Evolutionary conservation across 177 flowering plant species (phyloP).

Genomic region (Vitis hybrid): DNA sequence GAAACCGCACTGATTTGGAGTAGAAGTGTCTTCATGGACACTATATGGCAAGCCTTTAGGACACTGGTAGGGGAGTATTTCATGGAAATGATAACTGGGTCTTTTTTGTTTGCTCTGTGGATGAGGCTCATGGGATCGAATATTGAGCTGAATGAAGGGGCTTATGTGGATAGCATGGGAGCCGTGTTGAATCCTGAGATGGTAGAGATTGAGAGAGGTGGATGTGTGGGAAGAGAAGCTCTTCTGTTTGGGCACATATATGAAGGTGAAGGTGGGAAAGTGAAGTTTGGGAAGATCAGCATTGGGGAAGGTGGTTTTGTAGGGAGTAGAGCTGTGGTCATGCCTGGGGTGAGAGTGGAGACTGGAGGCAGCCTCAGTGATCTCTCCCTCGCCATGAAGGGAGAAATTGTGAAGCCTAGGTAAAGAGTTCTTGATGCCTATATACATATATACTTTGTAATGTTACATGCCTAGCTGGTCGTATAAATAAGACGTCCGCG

Average conservation of each 20-base stretch:
- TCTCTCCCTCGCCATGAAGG: slow-evolving; percentile 75
- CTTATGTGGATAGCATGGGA: slow-evolving; percentile 68
- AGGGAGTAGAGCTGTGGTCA: slow-evolving; percentile 67
- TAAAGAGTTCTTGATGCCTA: slow-evolving; percentile 13
- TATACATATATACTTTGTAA: background rate
- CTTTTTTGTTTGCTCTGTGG: slow-evolving; percentile 46
- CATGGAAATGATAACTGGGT: slow-evolving; percentile 76
- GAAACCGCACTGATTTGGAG: slow-evolving; percentile 59
- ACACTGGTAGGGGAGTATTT: slow-evolving; percentile 67
- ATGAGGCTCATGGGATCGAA: slow-evolving; percentile 76
- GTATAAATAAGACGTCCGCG: background rate
- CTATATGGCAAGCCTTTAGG: slow-evolving; percentile 72
- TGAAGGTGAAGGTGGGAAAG: slow-evolving; percentile 75
- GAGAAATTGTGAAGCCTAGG: slow-evolving; percentile 47
- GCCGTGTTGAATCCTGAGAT: slow-evolving; percentile 74
- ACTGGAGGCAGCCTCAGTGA: slow-evolving; percentile 48
- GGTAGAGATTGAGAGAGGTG: slow-evolving; percentile 70
- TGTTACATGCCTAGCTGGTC: background rate
- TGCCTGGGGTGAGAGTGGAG: slow-evolving; percentile 78
- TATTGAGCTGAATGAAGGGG: slow-evolving; percentile 44
- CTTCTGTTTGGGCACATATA: slow-evolving; percentile 79
- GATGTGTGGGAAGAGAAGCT: slow-evolving; percentile 68
- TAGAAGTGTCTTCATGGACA: slow-evolving; percentile 57
- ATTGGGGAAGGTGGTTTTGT: slow-evolving; percentile 69
- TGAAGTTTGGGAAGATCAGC: slow-evolving; percentile 65